These are phyloP conservation scores for Canavalia ensiformis DNA, from an alignment of 306 rosid genomes.

Conservation along the genomic window DNA sequence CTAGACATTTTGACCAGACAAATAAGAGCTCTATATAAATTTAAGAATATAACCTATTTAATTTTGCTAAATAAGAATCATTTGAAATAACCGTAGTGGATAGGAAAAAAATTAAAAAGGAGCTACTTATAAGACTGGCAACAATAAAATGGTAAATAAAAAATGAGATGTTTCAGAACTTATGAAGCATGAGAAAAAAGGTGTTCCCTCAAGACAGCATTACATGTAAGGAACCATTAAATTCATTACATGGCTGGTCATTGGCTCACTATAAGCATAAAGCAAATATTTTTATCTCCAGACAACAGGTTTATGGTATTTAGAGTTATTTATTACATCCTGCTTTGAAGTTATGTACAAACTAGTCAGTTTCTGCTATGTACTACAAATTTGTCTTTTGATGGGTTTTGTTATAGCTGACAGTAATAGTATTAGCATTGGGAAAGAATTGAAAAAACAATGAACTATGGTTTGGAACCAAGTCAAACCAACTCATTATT, in stretches of 20 bases:
- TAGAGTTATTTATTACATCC: background rate
- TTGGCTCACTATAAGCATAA: slow-evolving; percentile 14
- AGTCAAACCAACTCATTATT: background rate
- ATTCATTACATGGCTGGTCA: background rate
- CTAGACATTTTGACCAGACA: slow-evolving; percentile 17
- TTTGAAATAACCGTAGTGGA: background rate
- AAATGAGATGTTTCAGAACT: background rate
- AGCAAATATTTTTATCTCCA: background rate
- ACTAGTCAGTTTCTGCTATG: background rate
- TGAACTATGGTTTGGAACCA: slow-evolving; percentile 8
- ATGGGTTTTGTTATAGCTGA: background rate
- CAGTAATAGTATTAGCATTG: background rate
- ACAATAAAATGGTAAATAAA: slow-evolving; percentile 16
- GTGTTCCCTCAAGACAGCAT: background rate
- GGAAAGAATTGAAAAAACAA: background rate
- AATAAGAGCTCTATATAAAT: background rate
- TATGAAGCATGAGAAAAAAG: slow-evolving; percentile 9
- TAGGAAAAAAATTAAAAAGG: too few species aligned
- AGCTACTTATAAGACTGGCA: slow-evolving; percentile 1
- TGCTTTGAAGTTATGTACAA: background rate
- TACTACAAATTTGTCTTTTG: background rate
- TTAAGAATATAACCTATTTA: slow-evolving; percentile 9
- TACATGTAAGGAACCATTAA: background rate
- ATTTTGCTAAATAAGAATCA: slow-evolving; percentile 22
- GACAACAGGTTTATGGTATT: background rate